phyloP scores from a whole-genome alignment of 176 grass and related monocot genomes.

The Alopecurus myosuroides region DNA sequence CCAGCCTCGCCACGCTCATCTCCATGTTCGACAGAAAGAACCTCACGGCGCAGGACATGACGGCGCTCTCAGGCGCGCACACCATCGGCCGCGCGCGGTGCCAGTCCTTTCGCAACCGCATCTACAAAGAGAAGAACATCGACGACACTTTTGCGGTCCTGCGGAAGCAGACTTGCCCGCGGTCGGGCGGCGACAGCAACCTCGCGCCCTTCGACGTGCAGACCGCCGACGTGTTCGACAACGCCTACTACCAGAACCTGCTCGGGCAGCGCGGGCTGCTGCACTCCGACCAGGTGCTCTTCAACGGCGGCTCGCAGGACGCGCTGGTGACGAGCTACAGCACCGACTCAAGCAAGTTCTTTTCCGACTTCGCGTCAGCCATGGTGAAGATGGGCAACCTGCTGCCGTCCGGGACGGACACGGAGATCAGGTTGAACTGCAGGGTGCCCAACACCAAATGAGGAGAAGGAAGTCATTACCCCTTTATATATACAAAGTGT shows the following conservation, averaged over 20 bases:
- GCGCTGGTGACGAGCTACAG: conserved; percentile 25
- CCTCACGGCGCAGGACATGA: not conserved
- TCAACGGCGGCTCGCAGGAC: conserved; percentile 42
- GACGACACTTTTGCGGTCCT: conserved; percentile 27
- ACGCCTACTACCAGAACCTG: conserved; percentile 73
- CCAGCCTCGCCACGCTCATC: conserved; percentile 33
- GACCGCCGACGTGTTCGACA: conserved; percentile 69
- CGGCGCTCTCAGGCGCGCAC: conserved; percentile 27
- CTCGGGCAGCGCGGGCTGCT: not conserved
- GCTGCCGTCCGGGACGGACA: not conserved
- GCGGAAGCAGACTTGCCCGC: not conserved
- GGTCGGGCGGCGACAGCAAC: conserved; percentile 25
- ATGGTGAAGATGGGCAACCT: conserved; percentile 51
- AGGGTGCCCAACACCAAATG: too few relatives aligned
- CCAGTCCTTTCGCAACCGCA: conserved; percentile 20
- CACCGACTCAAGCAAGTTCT: conserved; percentile 11
- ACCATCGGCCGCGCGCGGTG: conserved; percentile 56
- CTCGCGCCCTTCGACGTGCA: conserved; percentile 59
- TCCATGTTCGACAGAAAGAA: conserved; percentile 43
- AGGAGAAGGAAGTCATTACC: too few relatives aligned
- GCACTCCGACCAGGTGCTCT: conserved; percentile 62
- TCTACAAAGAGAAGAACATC: conserved; percentile 40
- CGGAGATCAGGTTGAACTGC: conserved; percentile 31
- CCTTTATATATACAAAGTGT: too few relatives aligned
- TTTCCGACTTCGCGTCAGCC: conserved; percentile 27